Evolutionary conservation across 441 rosid species (phyloP).

Genomic region (Sinapis alba): DNA sequence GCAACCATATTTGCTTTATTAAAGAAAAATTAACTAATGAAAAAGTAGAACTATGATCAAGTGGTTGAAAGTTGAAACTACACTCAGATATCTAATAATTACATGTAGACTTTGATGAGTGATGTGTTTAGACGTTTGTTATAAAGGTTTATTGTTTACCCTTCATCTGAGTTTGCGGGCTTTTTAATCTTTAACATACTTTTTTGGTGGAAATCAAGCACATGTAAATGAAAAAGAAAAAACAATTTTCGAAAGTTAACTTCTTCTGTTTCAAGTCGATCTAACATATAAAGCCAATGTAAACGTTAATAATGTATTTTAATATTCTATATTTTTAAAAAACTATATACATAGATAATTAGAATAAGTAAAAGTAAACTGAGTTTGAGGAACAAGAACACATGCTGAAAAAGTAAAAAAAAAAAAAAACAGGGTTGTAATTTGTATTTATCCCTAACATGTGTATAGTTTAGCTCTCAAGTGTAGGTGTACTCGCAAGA

Average conservation of each 20-base stretch:
- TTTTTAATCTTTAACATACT: not conserved
- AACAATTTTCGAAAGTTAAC: not conserved
- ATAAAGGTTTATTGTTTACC: not conserved
- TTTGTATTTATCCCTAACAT: no score
- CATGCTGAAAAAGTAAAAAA: no score
- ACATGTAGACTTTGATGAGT: constrained; percentile 23
- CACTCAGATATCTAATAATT: constrained; percentile 31
- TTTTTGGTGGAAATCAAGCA: not conserved
- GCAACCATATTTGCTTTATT: constrained; percentile 28
- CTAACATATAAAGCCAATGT: not conserved
- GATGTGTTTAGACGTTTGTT: constrained; percentile 13
- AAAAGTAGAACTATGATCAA: constrained; percentile 29
- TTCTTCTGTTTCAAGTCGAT: not conserved
- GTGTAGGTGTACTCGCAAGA: no score
- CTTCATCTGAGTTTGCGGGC: not conserved
- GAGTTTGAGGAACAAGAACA: no score
- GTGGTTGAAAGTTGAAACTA: constrained; percentile 29
- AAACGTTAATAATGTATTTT: not conserved
- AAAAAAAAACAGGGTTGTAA: no score
- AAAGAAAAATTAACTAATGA: not conserved
- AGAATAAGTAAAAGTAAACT: no score
- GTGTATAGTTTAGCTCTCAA: no score
- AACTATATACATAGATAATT: not conserved
- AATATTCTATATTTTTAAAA: no score
- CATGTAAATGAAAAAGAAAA: not conserved